A percentile compares a stretch with the other conserved stretches of the same genome.
These are phyloP conservation scores for Talaromyces wortmannii DNA, from an alignment of 495 filamentous ascomycete genomes.

Conservation along the genomic window DNA sequence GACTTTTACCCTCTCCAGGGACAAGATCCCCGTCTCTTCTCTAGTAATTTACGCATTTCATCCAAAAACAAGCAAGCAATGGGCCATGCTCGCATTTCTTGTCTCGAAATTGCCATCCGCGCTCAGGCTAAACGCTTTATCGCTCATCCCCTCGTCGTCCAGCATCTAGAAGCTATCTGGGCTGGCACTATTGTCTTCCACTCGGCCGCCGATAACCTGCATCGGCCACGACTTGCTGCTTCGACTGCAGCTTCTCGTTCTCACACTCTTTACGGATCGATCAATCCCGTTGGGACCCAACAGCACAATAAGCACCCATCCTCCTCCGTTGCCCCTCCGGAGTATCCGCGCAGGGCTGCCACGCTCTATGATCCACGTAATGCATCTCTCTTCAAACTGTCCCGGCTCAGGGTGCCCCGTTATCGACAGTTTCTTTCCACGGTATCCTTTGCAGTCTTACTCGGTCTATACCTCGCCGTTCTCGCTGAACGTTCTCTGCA, in stretches of 20 bases:
- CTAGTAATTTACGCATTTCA: conserved; percentile 17
- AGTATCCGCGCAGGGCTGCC: conserved; percentile 56
- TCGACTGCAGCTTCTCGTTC: conserved; percentile 5
- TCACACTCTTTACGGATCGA: conserved; percentile 19
- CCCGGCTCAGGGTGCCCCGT: conserved; percentile 77
- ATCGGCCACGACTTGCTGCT: conserved; percentile 42
- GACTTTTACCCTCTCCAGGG: conserved; percentile 91
- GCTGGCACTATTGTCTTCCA: conserved; percentile 90
- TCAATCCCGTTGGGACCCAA: background rate
- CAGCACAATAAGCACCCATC: background rate
- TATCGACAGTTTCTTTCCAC: conserved; percentile 88
- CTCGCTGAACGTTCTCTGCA: conserved; percentile 57
- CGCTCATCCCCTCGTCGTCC: conserved; percentile 80
- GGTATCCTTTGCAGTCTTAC: conserved; percentile 69
- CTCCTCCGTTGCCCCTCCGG: background rate
- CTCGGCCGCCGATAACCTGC: conserved; percentile 74
- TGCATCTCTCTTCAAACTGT: conserved; percentile 85
- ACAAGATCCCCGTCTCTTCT: conserved; percentile 36
- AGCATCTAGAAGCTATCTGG: conserved; percentile 94
- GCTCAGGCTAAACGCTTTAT: conserved; percentile 85
- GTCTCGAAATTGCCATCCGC: conserved; percentile 85
- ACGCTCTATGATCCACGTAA: conserved; percentile 85
- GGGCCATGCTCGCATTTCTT: conserved; percentile 69
- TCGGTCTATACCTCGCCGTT: conserved; percentile 78
- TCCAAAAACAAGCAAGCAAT: conserved; percentile 29